A percentile compares a stretch with the other conserved stretches of the same genome.
Conservation (phyloP, 495 filamentous ascomycete genomes). For the Podospora australis region DNA sequence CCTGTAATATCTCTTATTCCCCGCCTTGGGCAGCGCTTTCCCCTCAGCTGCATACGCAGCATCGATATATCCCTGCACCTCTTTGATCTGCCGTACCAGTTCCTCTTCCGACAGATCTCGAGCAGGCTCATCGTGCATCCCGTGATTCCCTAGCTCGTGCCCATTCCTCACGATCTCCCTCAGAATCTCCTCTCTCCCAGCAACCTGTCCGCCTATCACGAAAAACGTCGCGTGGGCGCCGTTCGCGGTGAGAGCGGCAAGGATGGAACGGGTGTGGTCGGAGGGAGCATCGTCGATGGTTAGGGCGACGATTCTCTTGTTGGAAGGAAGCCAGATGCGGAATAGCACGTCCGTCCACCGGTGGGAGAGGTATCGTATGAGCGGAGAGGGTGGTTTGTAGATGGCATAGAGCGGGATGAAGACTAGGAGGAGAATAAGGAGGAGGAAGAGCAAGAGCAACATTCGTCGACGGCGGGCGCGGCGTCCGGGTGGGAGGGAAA, state of each 20-base stretch:
- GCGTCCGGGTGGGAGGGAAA: conserved; percentile 48
- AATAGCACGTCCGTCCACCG: conserved; percentile 73
- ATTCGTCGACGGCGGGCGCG: conserved; percentile 51
- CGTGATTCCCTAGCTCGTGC: conserved; percentile 77
- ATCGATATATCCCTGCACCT: conserved; percentile 45
- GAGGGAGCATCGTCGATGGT: conserved; percentile 84
- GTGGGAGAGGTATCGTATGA: conserved; percentile 61
- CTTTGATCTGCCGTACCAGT: conserved; percentile 35
- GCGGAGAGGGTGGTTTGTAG: conserved; percentile 64
- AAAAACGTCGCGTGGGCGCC: conserved; percentile 69
- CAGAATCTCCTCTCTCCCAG: conserved; percentile 52
- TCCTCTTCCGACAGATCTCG: conserved; percentile 37
- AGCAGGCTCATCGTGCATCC: conserved; percentile 74
- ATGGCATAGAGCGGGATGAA: conserved; percentile 52
- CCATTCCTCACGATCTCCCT: conserved; percentile 54
- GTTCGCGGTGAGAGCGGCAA: conserved; percentile 51
- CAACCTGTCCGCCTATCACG: conserved; percentile 68
- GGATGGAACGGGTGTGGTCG: conserved; percentile 62
- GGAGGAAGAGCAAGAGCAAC: conserved; percentile 46
- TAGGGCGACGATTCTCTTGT: conserved; percentile 61
- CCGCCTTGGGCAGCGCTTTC: conserved; percentile 21
- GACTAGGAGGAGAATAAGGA: conserved; percentile 42
- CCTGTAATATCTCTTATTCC: conserved; percentile 54
- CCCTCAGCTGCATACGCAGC: conserved; percentile 46
- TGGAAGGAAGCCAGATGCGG: conserved; percentile 47